Evolutionary conservation across 208 protist genomes (phyloP), one percentile per base, ranked within the genome.

Genomic region (Trypanosoma cruzi): DNA sequence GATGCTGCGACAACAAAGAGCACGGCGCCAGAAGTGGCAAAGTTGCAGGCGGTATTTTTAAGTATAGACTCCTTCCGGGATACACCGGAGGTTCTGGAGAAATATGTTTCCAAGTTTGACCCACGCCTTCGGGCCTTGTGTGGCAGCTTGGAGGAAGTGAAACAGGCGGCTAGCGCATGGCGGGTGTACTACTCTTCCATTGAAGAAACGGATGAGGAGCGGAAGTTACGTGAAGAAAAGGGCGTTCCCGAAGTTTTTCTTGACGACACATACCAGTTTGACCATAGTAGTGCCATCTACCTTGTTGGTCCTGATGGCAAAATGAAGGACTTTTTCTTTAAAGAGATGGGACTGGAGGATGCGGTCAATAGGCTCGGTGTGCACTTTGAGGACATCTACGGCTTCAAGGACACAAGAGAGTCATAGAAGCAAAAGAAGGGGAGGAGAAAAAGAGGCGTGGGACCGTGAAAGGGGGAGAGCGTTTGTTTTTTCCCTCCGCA

Each of bases 271-370:
- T 95, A 88, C 59, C 90, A 95, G 71, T 89, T 95, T 58, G 90
- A 95, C 62, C 90, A 95, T 73, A 93, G 87, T 77, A 90, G 86
- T 58, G 85, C 87, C 48, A 89, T 95, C 29, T 95, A 93, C 48
- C 76, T 95, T 20, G 90, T 95, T 0, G 86, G 87, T 0, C 86
- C 87, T 11, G 87, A 95, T 67, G 87, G 90, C 11, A 93, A 95
- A 54, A 87, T 95, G 84, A 90, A 90, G 60, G 90, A 95, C 73
- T 95, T 95, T 57, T 93, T 92, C 66, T 93, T 93, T 65, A 79
- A 84, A 55, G 90, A 93, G 48, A 95, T 95, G 86, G 85, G 87
- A n/a, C 48, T 88, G 1, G 59, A 83, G 0, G 76, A 93, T 55
- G 71, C 70, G 13, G 79, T 95, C 3, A 74, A 79, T 28, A 78